Conservation (phyloP, 768 basidiomycete genomes). For the Naganishia vishniacii region DNA sequence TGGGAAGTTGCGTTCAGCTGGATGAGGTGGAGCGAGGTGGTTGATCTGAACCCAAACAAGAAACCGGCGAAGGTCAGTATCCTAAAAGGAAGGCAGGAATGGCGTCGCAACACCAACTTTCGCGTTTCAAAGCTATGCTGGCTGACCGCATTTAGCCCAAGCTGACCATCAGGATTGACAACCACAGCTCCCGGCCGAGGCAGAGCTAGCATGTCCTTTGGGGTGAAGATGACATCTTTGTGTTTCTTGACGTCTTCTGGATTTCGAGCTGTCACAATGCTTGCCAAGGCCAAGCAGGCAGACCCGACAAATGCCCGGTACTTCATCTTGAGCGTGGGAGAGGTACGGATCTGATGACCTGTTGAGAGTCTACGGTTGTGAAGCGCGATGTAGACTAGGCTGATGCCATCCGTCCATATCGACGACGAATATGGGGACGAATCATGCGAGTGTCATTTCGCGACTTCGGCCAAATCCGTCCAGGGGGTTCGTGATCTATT, state of each 20-base stretch:
- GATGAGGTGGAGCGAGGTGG: slow-evolving; percentile 36
- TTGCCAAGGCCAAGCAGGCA: not conserved
- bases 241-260: slow-evolving; percentile 9
- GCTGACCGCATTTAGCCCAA: slow-evolving; percentile 15
- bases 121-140: slow-evolving; percentile 19
- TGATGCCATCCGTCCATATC: no score
- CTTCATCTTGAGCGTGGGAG: not conserved
- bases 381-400: no score
- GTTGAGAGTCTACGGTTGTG: no score
- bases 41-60: slow-evolving; percentile 21
- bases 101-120: not conserved
- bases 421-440: no score
- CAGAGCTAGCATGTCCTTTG: slow-evolving; percentile 40
- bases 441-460: no score
- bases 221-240: slow-evolving; percentile 29
- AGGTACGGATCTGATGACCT: no score
- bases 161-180: slow-evolving; percentile 18
- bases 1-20: slow-evolving; percentile 20
- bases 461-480: no score
- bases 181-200: slow-evolving; percentile 20
- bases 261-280: not conserved
- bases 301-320: not conserved
- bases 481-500: no score
- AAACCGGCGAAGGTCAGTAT: slow-evolving; percentile 2
- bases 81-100: no score